Conservation (phyloP, 2,329 filamentous ascomycete genomes). For the Fusarium bactridioides region DNA sequence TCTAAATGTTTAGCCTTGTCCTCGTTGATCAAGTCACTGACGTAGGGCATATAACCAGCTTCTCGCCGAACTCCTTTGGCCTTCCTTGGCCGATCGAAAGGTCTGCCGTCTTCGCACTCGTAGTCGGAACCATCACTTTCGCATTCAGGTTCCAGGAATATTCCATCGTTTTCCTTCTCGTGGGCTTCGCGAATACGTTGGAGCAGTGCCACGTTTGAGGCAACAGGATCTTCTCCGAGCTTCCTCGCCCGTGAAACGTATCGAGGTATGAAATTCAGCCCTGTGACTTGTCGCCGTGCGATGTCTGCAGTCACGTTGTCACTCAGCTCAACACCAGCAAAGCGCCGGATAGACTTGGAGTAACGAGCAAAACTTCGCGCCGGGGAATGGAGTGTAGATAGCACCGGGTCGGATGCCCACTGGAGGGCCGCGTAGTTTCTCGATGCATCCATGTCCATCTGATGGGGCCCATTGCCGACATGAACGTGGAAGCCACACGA, state of each 20-base stretch:
- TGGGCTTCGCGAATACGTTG: background rate
- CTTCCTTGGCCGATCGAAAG: constrained; percentile 28
- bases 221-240: constrained; percentile 34
- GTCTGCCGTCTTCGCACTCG: constrained; percentile 6
- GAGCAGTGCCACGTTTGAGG: constrained; percentile 4
- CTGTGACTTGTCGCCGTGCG: background rate
- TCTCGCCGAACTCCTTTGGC: background rate
- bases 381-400: constrained; percentile 48
- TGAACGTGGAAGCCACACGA: constrained; percentile 50
- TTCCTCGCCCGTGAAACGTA: constrained; percentile 35
- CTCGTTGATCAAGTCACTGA: background rate
- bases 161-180: too few relatives aligned
- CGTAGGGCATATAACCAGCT: too few relatives aligned
- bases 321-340: background rate
- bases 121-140: constrained; percentile 26
- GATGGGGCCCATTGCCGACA: constrained; percentile 46
- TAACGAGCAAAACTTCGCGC: constrained; percentile 34
- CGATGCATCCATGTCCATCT: constrained; percentile 40
- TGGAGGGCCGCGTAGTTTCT: constrained; percentile 45
- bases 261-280: constrained; percentile 6
- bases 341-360: constrained; percentile 21
- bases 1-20: background rate
- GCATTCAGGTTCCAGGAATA: background rate
- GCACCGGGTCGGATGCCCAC: constrained; percentile 48
- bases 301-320: background rate